These are phyloP conservation scores for Pythium brachiatum DNA, from an alignment of 352 stramenopile species.

Conservation along the genomic window DNA sequence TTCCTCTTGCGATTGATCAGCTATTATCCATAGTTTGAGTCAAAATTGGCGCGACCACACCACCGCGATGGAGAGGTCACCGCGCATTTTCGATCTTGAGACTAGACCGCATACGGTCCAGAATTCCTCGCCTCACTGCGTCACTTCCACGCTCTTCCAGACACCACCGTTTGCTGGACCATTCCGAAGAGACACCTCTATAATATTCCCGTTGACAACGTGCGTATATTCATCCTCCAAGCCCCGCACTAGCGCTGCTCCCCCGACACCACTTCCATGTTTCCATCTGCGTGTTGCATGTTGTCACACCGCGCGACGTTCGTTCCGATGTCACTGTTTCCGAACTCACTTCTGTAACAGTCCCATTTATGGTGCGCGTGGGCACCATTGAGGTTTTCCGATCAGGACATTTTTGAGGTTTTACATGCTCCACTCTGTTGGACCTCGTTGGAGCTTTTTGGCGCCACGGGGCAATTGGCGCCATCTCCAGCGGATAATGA, in stretches of 20 bases:
- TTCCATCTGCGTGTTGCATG: slow-evolving; percentile 3
- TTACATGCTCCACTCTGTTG: not conserved
- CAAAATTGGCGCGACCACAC: not conserved
- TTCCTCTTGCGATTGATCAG: slow-evolving; percentile 3
- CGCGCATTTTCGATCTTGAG: not conserved
- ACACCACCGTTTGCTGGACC: not conserved
- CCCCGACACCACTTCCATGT: slow-evolving; percentile 4
- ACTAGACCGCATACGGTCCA: not conserved
- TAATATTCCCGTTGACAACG: not conserved
- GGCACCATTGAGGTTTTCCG: slow-evolving; percentile 9
- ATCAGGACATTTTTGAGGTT: slow-evolving; percentile 6
- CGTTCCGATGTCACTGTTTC: not conserved
- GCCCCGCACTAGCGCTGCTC: not conserved
- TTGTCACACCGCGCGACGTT: not conserved
- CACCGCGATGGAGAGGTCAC: slow-evolving; percentile 1
- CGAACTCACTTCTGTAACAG: not conserved
- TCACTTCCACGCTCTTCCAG: not conserved
- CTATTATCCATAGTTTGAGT: not conserved
- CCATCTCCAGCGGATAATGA: slow-evolving; percentile 3
- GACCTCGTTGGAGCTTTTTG: not conserved
- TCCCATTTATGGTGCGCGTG: not conserved
- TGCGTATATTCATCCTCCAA: not conserved
- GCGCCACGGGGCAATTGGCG: no score
- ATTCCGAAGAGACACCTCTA: not conserved
- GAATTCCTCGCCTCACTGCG: not conserved